Base-by-base conservation (phyloP, 2,329 filamentous ascomycete species). In the Fonsecaea pedrosoi region DNA sequence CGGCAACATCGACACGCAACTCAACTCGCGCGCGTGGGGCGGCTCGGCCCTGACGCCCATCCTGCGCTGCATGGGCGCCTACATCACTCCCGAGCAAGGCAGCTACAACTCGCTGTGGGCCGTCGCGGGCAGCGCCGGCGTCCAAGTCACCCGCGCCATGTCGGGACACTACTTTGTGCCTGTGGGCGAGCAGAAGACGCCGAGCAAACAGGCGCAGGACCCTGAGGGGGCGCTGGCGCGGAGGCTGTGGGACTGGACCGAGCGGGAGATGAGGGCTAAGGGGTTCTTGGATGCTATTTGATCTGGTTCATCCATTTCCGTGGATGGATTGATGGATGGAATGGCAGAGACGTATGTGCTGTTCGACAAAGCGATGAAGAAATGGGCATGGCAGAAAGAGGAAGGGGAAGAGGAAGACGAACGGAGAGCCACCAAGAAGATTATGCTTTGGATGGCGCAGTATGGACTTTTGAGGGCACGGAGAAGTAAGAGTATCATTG, bases 211-310 rank as follows among this genome's bases (percentile, higher is more conserved):
- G 67, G 74, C 76, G 2, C 70, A 70, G 10, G 74, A 81, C 69
- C 66, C 62, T 4, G 74, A 74, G 5, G 45, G 45, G 4, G 12
- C 18, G 45, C 69, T 79, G 63, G 78, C 74, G 0, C 71, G 67
- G 45, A 72, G 65, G 60, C 72, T 82, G 34, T 82, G 80, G 80
- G 77, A 80, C 37, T 82, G 80, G 80, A 78, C 79, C 4, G 79
- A 81, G 64, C 68, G 69, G 48, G 73, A 78, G 64, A 73, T 78
- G 57, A 54, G 38, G 50, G 54, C 38, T 18, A 66, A 67, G 64
- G 54, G 34, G 30, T 55, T 60, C 10, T 45, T 65, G 32, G 45
- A 61, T 21, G 21, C 34, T 12, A 60, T n/a, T 13, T 60, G 37
- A 38, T 3, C 5, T 9, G 7, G 37, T 7, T 38, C 13, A 3